Conservation (phyloP, 2,329 filamentous ascomycete genomes). For the Cadophora sp. region DNA sequence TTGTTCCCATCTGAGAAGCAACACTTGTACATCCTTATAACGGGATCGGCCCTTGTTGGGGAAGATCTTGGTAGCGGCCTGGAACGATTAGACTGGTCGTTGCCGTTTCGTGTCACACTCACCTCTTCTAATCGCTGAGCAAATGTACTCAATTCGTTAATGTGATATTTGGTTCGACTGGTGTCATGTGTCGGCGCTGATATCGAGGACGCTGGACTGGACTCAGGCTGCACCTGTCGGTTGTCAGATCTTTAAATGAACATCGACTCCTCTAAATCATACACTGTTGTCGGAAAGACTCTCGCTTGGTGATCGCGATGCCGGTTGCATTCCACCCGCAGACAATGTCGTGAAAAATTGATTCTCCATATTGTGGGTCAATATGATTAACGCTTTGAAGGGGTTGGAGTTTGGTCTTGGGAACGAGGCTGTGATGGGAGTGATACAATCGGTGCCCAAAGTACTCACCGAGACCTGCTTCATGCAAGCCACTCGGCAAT, state of each 20-base stretch:
- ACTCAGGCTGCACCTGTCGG: not conserved
- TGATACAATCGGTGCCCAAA: not conserved
- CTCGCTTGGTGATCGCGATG: not conserved
- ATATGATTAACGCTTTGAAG: too few species aligned
- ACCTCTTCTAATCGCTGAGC: slow-evolving; percentile 27
- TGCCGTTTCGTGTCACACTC: not conserved
- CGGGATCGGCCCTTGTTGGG: slow-evolving; percentile 32
- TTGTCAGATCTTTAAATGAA: not conserved
- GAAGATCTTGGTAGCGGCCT: slow-evolving; percentile 34
- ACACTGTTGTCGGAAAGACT: not conserved
- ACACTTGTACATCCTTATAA: slow-evolving; percentile 35
- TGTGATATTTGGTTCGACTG: slow-evolving; percentile 28
- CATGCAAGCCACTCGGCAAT: not conserved
- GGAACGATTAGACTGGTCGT: not conserved
- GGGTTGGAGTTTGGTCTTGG: not conserved
- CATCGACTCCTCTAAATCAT: not conserved
- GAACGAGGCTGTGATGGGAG: not conserved
- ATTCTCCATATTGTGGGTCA: not conserved
- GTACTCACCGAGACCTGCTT: not conserved
- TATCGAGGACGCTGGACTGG: slow-evolving; percentile 3
- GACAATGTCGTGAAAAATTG: not conserved
- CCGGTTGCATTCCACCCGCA: slow-evolving; percentile 11
- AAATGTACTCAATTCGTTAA: slow-evolving; percentile 27
- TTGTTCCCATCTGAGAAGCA: slow-evolving; percentile 35
- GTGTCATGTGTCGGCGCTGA: slow-evolving; percentile 27